phyloP scores from a whole-genome alignment of 2,329 filamentous ascomycete species.

The Amauroascus verrucosus region DNA sequence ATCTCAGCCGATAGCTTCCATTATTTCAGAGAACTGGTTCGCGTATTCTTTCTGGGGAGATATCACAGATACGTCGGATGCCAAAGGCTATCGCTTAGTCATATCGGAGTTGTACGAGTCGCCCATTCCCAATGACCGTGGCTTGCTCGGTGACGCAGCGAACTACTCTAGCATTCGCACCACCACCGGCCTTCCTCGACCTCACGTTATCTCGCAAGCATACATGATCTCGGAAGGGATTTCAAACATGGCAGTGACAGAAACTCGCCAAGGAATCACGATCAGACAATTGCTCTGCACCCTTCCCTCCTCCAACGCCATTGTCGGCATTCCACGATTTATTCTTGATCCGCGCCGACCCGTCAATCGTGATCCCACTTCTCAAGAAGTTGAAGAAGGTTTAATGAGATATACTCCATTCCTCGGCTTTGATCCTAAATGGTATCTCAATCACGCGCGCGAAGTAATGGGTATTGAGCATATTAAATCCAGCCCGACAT shows the following conservation, averaged over 20 bases:
- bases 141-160: conserved; percentile 56
- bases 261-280: conserved; percentile 86
- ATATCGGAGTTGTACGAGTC: conserved; percentile 89
- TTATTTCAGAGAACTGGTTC: conserved; percentile 91
- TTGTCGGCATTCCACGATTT: conserved; percentile 68
- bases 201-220: conserved; percentile 67
- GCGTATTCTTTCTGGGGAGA: conserved; percentile 66
- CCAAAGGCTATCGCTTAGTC: conserved; percentile 77
- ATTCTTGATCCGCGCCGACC: conserved; percentile 79
- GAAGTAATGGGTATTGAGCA: conserved; percentile 66
- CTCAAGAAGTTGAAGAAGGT: conserved; percentile 73
- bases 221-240: conserved; percentile 75
- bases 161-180: conserved; percentile 73
- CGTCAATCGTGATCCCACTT: conserved; percentile 69
- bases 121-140: conserved; percentile 69
- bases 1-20: conserved; percentile 61
- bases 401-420: conserved; percentile 63
- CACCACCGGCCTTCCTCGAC: conserved; percentile 50
- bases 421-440: conserved; percentile 74
- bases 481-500: conserved; percentile 64
- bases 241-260: conserved; percentile 67
- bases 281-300: conserved; percentile 71
- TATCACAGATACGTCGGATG: conserved; percentile 36
- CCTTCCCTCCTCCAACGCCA: conserved; percentile 59
- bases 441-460: conserved; percentile 68